Evolutionary conservation across 2,329 filamentous ascomycete genomes (phyloP).

Genomic region (Pseudocercospora vitis): DNA sequence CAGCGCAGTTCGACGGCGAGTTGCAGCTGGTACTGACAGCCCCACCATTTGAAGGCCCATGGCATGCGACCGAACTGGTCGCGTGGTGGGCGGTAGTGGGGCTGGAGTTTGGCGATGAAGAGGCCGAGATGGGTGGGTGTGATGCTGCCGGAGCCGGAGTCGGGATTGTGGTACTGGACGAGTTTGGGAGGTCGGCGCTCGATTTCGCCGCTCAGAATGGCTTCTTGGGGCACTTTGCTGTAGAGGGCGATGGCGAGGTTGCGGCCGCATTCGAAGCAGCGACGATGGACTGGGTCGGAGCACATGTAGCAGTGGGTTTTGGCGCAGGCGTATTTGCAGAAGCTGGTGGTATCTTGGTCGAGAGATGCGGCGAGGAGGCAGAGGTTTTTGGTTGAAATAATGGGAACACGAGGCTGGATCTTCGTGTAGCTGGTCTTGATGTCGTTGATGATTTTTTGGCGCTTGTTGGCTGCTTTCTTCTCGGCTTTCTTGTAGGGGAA

Average conservation of each 20-base stretch:
- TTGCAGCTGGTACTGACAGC: neutral
- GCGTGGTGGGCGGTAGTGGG: neutral
- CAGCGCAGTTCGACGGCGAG: constrained; percentile 3
- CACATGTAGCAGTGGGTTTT: constrained; percentile 19
- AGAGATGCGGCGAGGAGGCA: neutral
- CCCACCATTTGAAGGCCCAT: constrained; percentile 1
- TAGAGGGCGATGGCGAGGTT: constrained; percentile 14
- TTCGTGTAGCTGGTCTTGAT: neutral
- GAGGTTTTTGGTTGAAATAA: neutral
- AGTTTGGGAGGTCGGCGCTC: neutral
- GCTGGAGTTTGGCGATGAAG: neutral
- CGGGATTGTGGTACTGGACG: neutral
- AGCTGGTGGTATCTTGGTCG: neutral
- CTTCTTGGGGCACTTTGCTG: neutral
- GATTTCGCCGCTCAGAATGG: neutral
- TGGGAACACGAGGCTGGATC: neutral
- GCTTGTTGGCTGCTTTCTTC: neutral
- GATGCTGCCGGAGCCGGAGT: neutral
- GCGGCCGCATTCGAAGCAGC: constrained; percentile 20
- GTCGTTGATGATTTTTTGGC: constrained; percentile 1
- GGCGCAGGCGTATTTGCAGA: constrained; percentile 11
- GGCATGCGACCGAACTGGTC: neutral
- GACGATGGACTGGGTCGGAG: constrained; percentile 8
- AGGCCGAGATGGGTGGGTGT: neutral
- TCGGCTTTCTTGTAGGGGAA: neutral